Evolutionary conservation across 345 rosid species (phyloP), one percentile per base, ranked within the genome.

Genomic region (Erucastrum elatum): DNA sequence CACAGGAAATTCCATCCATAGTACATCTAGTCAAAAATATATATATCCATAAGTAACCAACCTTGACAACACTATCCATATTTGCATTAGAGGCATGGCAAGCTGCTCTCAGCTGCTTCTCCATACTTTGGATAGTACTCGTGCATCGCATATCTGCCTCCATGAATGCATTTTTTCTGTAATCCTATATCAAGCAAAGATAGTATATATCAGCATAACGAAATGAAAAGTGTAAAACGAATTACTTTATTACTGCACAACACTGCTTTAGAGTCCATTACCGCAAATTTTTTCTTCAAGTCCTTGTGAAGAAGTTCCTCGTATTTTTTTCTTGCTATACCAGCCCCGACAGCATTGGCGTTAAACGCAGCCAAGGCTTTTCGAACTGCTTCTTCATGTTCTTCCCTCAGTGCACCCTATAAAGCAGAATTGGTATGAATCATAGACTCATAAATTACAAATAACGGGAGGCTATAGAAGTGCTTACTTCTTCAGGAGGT

Each of bases 251-350:
- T 41, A 25, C 71, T 51, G 51, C 29, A 51, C 2, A 27, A 33
- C 12, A 33, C 13, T 55, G 8, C 10, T 39, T 16, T 27, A 17
- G 46, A 81, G 65, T 63, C 39, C 34, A 29, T 84, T 65, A 91
- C 99, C 97, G 86, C 99, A 84, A 91, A 91, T 27, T 88, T 89
- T 85, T 88, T 93, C 81, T 81, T 89, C 71, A 89, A 85, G 77
- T 89, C 91, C 79, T 93, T 96, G 35, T 89, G 96, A 59, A 96
- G 91, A 77, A 84, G 96, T 78, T 77, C 96, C 85, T 96, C 99
- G 1, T 87, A 86, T 82, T 89, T 96, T 85, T 90, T 96, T 75
- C 93, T 85, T 55, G 87, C 88, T 64, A 81, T 58, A 74, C 98
- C 99, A 87, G 73, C 81, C 64, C 98, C 99, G 26, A 96, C 97